Conservation (phyloP, 805 yeast species). For the Kodamaea restingae region DNA sequence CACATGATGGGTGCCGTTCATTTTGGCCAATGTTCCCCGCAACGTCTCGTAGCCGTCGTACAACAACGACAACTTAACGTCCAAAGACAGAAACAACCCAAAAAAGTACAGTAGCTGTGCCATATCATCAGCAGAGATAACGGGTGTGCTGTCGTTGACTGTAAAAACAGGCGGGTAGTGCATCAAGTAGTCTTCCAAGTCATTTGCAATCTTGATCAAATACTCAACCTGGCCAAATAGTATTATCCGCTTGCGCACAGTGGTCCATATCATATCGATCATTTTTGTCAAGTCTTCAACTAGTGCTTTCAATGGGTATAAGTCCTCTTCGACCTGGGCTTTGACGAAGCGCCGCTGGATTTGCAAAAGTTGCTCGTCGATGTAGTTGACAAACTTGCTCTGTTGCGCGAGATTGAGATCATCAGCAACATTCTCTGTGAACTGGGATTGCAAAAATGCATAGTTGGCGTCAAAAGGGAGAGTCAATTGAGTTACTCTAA, state of each 20-base stretch:
- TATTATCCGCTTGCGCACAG: slow-evolving; percentile 33
- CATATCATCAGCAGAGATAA: slow-evolving; percentile 8
- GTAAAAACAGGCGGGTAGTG: slow-evolving; percentile 22
- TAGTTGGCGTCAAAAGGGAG: slow-evolving; percentile 29
- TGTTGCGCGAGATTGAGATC: slow-evolving; percentile 41
- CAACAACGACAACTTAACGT: slow-evolving; percentile 21
- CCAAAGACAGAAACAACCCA: slow-evolving; percentile 36
- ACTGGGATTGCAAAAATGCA: slow-evolving; percentile 12
- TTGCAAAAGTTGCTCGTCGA: slow-evolving; percentile 50
- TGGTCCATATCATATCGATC: slow-evolving; percentile 59
- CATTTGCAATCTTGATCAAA: slow-evolving; percentile 60
- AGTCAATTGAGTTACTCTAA: slow-evolving; percentile 14
- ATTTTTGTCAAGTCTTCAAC: slow-evolving; percentile 45
- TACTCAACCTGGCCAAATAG: slow-evolving; percentile 61
- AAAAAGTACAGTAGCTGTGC: slow-evolving; percentile 19
- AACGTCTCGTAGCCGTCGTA: slow-evolving; percentile 31
- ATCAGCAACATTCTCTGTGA: slow-evolving; percentile 10
- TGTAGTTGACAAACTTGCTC: slow-evolving; percentile 48
- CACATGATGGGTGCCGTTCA: slow-evolving; percentile 49
- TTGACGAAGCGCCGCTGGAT: slow-evolving; percentile 52
- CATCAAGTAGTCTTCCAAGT: slow-evolving; percentile 56
- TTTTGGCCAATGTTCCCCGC: slow-evolving; percentile 14
- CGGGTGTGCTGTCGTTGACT: slow-evolving; percentile 5
- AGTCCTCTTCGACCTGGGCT: slow-evolving; percentile 30
- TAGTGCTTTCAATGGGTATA: slow-evolving; percentile 30